phyloP scores from a whole-genome alignment of 139 green algal genomes.

The Picochlorum sp. region DNA sequence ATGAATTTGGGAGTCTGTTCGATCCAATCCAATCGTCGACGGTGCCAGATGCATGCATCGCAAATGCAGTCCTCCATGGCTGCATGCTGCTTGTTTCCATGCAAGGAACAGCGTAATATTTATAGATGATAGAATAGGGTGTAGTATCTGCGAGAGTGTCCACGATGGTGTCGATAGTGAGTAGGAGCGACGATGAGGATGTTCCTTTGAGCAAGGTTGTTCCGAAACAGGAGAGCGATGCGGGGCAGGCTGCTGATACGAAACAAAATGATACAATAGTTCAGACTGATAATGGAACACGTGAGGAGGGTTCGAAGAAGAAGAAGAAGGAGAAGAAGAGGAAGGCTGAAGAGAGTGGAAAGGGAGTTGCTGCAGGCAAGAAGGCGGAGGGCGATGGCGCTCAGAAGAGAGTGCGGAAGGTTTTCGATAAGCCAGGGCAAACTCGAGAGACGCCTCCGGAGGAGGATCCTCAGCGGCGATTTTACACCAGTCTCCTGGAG shows the following conservation, averaged over 20 bases:
- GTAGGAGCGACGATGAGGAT: constrained; percentile 3
- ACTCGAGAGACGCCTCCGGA: constrained; percentile 60
- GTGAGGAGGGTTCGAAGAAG: background rate
- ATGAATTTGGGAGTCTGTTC: too few relatives aligned
- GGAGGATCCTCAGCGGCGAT: constrained; percentile 60
- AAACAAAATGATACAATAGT: too few relatives aligned
- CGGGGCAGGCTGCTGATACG: too few relatives aligned
- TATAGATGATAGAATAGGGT: background rate
- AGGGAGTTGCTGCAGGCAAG: background rate
- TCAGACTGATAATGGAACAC: too few relatives aligned
- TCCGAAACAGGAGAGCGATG: background rate
- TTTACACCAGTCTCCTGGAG: constrained; percentile 65
- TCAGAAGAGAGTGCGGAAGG: constrained; percentile 19
- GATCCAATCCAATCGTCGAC: too few relatives aligned
- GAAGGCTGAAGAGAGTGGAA: background rate
- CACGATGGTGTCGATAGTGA: background rate
- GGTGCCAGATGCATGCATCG: too few relatives aligned
- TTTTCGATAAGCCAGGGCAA: constrained; percentile 69
- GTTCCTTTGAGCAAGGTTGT: constrained; percentile 4
- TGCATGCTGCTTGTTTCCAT: too few relatives aligned
- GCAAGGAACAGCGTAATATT: too few relatives aligned
- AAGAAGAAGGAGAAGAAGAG: background rate
- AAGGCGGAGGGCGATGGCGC: background rate
- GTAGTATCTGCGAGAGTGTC: background rate
- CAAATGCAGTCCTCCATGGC: too few relatives aligned